phyloP scores from a whole-genome alignment of 495 filamentous ascomycete genomes.

The Usnea hakonensis region DNA sequence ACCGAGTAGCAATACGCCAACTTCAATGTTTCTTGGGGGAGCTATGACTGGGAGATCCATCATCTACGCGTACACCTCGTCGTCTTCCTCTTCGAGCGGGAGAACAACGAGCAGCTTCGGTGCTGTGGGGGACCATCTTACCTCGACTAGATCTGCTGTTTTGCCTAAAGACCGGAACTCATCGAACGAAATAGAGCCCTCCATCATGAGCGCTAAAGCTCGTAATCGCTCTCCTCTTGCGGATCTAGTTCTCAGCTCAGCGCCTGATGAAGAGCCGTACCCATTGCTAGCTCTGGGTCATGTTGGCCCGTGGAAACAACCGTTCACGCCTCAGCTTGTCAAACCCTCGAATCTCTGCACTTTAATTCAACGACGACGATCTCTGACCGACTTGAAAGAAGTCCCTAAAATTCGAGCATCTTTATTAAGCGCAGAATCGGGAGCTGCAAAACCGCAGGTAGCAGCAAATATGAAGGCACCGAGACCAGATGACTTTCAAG shows the following conservation, averaged over 20 bases:
- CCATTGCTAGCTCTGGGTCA: constrained; percentile 13
- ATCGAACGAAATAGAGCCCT: neutral
- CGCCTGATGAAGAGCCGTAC: constrained; percentile 13
- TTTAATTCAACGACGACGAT: constrained; percentile 11
- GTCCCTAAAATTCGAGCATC: neutral
- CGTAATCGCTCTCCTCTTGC: constrained; percentile 2
- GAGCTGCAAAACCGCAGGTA: neutral
- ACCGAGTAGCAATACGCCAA: constrained; percentile 2
- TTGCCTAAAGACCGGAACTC: neutral
- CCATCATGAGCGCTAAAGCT: neutral
- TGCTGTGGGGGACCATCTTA: constrained; percentile 17
- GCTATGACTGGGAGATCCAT: constrained; percentile 10
- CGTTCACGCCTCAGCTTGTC: constrained; percentile 7
- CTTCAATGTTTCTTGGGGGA: neutral
- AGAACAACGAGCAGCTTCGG: constrained; percentile 15
- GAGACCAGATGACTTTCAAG: neutral
- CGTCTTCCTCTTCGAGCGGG: constrained; percentile 17
- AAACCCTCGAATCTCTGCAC: constrained; percentile 3
- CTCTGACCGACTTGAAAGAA: constrained; percentile 14
- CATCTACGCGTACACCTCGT: constrained; percentile 10
- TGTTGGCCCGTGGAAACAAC: constrained; percentile 1
- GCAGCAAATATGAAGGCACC: neutral
- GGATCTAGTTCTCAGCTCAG: constrained; percentile 10
- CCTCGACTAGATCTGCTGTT: constrained; percentile 6
- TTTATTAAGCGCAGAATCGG: neutral